Base-by-base conservation (phyloP, 1,284 basidiomycete genomes). In the Pyrrhoderma noxium region DNA sequence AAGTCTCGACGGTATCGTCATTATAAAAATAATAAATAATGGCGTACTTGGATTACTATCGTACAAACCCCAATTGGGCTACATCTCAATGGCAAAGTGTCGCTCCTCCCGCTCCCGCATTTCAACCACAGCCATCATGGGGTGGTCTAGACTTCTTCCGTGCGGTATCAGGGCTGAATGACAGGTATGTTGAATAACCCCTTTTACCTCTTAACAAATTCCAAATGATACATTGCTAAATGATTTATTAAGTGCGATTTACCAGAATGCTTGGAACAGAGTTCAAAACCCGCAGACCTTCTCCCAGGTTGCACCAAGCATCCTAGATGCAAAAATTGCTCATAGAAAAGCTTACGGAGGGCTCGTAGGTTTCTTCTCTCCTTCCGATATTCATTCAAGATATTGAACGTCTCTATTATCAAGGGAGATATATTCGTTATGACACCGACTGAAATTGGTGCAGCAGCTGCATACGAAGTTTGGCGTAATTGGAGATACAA, bases 11-110 rank as follows among this genome's bases (percentile, higher is more conserved):
- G n/a, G n/a, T n/a, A n/a, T n/a, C n/a, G n/a, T n/a, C 27, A 5
- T 31, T 31, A 11, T 5, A 31, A 31, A 5, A 31, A 31, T 31
- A 31, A 31, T 31, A 31, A 31, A 31, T 5, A 31, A 59, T 62
- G 53, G 64, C 67, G 0, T 63, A 61, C 54, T 59, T 60, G 51
- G 40, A 49, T 25, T 61, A 61, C 51, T 64, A 64, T 46, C 61
- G 59, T 21, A 40, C 49, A 5, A 52, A 54, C 19, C 56, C 56
- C n/a, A 44, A 41, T 35, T 60, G 58, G 57, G 56, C 56, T 11
- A 59, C 58, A 2, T 45, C 43, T 16, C 55, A 55, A 41, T 62
- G 57, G 45, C 55, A 58, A 40, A 41, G 54, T 36, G 43, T 57
- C 22, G 51, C 56, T 22, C 62, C 62, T 8, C 62, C 62, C 18